These are phyloP conservation scores for Volvox reticuliferus DNA, from an alignment of 139 green algal genomes.

Conservation along the genomic window DNA sequence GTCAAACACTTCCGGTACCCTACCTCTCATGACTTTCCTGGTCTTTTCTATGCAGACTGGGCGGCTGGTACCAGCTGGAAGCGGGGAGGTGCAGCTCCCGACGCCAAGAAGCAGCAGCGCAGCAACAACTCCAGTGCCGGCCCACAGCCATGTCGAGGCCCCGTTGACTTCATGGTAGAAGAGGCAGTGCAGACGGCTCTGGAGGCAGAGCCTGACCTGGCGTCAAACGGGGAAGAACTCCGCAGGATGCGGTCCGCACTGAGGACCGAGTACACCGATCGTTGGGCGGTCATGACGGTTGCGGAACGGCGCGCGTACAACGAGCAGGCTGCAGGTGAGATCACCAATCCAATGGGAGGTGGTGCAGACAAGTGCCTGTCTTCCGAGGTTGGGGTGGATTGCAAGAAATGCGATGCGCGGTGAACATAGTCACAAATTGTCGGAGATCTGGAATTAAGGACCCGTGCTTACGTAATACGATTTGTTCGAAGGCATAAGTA, in stretches of 20 bases:
- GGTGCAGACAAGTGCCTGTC: no score
- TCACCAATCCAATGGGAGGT: no score
- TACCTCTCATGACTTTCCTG: not conserved
- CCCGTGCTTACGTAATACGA: not conserved
- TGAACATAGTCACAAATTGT: not conserved
- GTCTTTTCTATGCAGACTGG: not conserved
- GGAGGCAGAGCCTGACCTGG: constrained; percentile 6
- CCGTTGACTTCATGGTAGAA: constrained; percentile 13
- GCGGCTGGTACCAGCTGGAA: not conserved
- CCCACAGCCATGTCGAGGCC: not conserved
- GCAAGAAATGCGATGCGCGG: not conserved
- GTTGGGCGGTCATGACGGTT: not conserved
- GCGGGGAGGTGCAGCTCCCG: constrained; percentile 10
- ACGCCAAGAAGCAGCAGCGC: constrained; percentile 5
- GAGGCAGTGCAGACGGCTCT: not conserved
- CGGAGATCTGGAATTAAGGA: not conserved
- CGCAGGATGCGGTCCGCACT: not conserved
- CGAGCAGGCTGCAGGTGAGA: constrained; percentile 4
- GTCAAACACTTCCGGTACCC: not conserved
- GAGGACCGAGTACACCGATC: not conserved
- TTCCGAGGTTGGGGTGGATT: no score
- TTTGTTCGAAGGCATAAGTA: not conserved
- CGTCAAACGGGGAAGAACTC: not conserved
- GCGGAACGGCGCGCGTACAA: not conserved
- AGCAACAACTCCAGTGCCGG: not conserved